Percentiles rank a stretch among this genome's conserved stretches.
These are phyloP conservation scores for Sphagnum contortum DNA, from an alignment of 225 moss, liverwort and hornwort species.

Conservation along the genomic window DNA sequence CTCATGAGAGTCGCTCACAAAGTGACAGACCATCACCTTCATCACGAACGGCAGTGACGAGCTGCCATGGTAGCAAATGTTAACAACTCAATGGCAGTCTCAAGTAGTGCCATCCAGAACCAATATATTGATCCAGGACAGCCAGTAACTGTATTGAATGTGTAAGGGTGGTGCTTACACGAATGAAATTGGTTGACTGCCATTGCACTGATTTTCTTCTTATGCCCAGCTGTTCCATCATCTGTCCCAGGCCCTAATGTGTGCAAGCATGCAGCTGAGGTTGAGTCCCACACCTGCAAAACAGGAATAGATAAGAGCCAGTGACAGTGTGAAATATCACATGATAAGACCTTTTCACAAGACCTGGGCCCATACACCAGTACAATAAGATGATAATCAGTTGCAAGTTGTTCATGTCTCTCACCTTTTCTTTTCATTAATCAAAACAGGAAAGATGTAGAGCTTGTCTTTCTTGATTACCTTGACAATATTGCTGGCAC, in stretches of 20 bases:
- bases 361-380: too few relatives aligned
- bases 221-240: conserved; percentile 54
- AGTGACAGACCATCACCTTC: too few relatives aligned
- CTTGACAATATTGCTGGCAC: conserved; percentile 77
- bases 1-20: too few relatives aligned
- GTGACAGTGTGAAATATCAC: too few relatives aligned
- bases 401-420: background rate
- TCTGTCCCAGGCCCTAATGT: conserved; percentile 70
- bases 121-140: too few relatives aligned
- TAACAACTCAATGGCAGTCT: background rate
- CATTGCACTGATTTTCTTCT: conserved; percentile 87
- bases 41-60: background rate
- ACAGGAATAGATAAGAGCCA: background rate
- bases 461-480: conserved; percentile 12
- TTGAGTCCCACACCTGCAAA: conserved; percentile 70
- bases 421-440: background rate
- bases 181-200: conserved; percentile 66
- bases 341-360: too few relatives aligned
- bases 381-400: too few relatives aligned
- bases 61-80: background rate
- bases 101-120: too few relatives aligned
- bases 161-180: conserved; percentile 25
- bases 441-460: background rate
- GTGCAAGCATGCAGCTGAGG: conserved; percentile 59
- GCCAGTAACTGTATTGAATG: too few relatives aligned